Percentiles rank a stretch among this genome's conserved stretches.
Evolutionary conservation across 495 filamentous ascomycete genomes (phyloP).

Genomic region (Astrocystis sublimbata): DNA sequence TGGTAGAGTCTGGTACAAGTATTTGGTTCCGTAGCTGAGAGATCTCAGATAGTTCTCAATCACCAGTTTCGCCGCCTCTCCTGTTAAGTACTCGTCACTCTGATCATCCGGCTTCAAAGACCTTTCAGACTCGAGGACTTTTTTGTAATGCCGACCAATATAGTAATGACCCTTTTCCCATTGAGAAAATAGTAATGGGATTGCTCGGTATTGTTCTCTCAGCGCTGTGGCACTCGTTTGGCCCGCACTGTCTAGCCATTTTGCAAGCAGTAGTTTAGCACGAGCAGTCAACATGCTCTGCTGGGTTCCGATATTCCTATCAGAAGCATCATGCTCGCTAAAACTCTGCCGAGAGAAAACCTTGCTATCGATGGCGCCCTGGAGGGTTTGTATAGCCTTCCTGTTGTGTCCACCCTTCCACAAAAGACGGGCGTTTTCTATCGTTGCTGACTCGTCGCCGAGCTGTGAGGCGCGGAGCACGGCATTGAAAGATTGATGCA

Average conservation of each 20-base stretch:
- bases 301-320: slow-evolving; percentile 45
- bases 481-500: slow-evolving; percentile 86
- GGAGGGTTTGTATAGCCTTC: slow-evolving; percentile 88
- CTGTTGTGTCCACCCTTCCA: slow-evolving; percentile 94
- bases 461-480: slow-evolving; percentile 85
- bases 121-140: slow-evolving; percentile 87
- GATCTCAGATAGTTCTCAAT: slow-evolving; percentile 92
- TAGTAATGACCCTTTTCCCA: slow-evolving; percentile 99
- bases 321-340: slow-evolving; percentile 47
- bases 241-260: slow-evolving; percentile 91
- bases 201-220: slow-evolving; percentile 74
- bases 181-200: slow-evolving; percentile 58
- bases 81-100: slow-evolving; percentile 58
- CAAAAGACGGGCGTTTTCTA: slow-evolving; percentile 90
- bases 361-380: slow-evolving; percentile 77
- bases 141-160: slow-evolving; percentile 96
- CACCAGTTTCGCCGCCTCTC: slow-evolving; percentile 84
- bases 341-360: slow-evolving; percentile 54
- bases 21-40: slow-evolving; percentile 84
- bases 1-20: slow-evolving; percentile 90
- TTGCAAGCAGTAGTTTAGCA: slow-evolving; percentile 86
- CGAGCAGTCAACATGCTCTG: slow-evolving; percentile 59
- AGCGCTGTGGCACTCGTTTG: slow-evolving; percentile 81
- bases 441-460: slow-evolving; percentile 79
- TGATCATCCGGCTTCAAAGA: slow-evolving; percentile 66